Base-by-base conservation (phyloP, 192 early-diverging fungal species). In the Spizellomyces punctatus region DNA sequence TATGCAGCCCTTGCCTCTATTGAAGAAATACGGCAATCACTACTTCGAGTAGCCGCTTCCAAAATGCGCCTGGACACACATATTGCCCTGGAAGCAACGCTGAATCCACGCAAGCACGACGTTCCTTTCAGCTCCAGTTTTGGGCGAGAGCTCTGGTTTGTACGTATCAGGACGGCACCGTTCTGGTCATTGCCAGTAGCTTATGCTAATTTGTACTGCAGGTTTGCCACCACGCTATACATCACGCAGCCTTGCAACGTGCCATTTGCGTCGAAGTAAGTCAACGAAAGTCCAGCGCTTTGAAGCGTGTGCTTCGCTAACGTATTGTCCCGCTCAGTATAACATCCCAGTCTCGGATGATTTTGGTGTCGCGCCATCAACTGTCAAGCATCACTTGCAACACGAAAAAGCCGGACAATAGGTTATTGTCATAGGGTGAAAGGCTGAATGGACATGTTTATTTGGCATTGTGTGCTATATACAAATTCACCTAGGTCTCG, bases 121-220 rank as follows among this genome's bases (percentile, higher is more conserved):
- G 27, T 36, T 36, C 27, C 27, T 0, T 36, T 36, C 27, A 36
- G 27, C 27, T 36, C 27, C 27, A 69, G 43, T n/a, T 12, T 75
- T 16, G 73, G 66, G 6, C 9, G 73, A n/a, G 73, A 75, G 66
- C 36, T 75, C n/a, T 75, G 73, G 73, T 60, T 69, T 72, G 62
- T 66, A 43, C 17, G 70, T 66, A 46, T n/a, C 14, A 43, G 19
- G 12, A 59, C 43, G 56, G 22, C 48, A 10, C 8, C 10, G 46
- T 61, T 41, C 16, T 36, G 43, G 55, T n/a, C 5, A 41, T 43
- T 66, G 49, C 5, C 14, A 52, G 6, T 10, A 21, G 14, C 7
- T 56, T 56, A 7, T n/a, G 54, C n/a, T 4, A 7, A 4, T n/a
- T 6, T 36, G 42, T 27, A 61, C 6, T 14, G 36, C 42, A 41